Evolutionary conservation across 257 asterid genomes (phyloP).

Genomic region (Capsicum chinense): DNA sequence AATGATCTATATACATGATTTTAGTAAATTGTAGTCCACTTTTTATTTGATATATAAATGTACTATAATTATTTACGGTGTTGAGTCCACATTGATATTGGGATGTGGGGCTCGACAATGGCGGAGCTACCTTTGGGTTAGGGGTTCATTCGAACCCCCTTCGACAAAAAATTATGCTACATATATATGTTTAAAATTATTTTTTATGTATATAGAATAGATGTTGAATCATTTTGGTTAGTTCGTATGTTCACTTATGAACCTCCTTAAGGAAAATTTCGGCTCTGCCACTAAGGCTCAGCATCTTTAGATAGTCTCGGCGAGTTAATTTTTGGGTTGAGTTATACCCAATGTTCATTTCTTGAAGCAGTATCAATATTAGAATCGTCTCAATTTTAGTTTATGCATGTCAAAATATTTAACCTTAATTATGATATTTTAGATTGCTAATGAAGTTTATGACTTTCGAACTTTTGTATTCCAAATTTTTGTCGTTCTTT

Average conservation of each 20-base stretch:
- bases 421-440: not conserved
- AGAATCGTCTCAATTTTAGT: no score
- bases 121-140: no score
- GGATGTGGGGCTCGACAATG: no score
- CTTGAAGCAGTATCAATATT: not conserved
- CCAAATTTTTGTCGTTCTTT: not conserved
- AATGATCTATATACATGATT: not conserved
- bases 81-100: not conserved
- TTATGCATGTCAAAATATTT: not conserved
- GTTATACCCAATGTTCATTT: not conserved
- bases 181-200: no score
- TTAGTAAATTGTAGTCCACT: not conserved
- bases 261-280: no score
- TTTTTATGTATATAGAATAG: no score
- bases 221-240: no score
- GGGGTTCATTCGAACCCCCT: no score
- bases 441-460: not conserved
- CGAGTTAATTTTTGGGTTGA: no score
- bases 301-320: not conserved
- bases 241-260: no score
- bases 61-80: not conserved
- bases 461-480: not conserved
- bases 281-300: no score
- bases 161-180: no score
- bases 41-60: not conserved